Base-by-base conservation (phyloP, 225 moss, liverwort and hornwort genomes). In the Takakia lepidozioides region DNA sequence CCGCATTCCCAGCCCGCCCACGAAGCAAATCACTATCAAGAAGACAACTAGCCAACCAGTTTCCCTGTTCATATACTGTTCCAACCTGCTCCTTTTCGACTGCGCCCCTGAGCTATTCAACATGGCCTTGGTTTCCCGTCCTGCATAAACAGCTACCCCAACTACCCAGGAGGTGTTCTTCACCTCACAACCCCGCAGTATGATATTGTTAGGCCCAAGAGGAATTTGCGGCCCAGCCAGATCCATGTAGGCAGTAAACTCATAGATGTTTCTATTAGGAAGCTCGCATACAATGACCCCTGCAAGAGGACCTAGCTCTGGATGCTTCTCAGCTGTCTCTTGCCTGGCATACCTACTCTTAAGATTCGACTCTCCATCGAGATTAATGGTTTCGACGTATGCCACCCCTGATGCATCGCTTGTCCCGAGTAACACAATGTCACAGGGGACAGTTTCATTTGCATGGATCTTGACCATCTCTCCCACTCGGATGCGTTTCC, bases 321-420 rank as follows among this genome's bases (percentile, higher is more conserved):
- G 76, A 52, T 61, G 53, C 20, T 56, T 68, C 26, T 25, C 45
- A 1, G 68, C 42, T 1, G 70, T 74, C 45, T 88, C 93, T 44
- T 62, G 73, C 56, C 71, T 78, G 4, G 93, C 88, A 57, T 89
- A 88, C 52, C 93, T 76, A 48, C 80, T 83, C 64, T 93, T 93
- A 18, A 93, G 70, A 47, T 93, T 93, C 5, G 88, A 81, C 61
- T 93, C 93, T 39, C 93, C 93, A 47, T 93, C 93, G 37, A 93
- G 69, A 66, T 93, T 93, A 52, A 93, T 54, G 29, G 93, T 93
- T 59, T 93, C 85, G 5, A 88, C 72, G 27, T 83, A 93, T 38
- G 81, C 75, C 2, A 88, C 57, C 46, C 88, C 93, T 47, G 76
- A 85, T 2, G 67, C 32, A 14, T 93, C 86, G 41, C 93, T 93